Conservation (phyloP, 768 basidiomycete genomes). For the Kwoniella sp. region DNA sequence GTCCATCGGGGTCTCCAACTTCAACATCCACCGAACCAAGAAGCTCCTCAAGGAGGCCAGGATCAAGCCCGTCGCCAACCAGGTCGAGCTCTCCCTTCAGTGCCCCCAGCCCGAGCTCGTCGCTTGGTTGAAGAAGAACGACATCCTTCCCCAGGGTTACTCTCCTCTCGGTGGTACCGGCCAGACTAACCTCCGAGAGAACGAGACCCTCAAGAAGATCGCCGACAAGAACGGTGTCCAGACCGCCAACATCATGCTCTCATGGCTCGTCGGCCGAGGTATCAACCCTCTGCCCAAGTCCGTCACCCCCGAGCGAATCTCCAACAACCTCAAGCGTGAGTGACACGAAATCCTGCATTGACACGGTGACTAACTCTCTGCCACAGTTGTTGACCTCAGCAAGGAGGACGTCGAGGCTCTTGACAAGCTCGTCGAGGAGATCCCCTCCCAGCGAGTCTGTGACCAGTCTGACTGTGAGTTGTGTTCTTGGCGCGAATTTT, state of each 20-base stretch:
- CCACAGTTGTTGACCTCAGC: constrained; percentile 35
- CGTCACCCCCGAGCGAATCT: constrained; percentile 63
- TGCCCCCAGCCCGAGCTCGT: constrained; percentile 71
- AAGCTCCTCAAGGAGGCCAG: constrained; percentile 22
- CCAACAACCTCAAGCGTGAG: constrained; percentile 59
- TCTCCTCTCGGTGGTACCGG: constrained; percentile 65
- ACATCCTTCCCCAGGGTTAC: constrained; percentile 67
- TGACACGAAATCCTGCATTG: neutral
- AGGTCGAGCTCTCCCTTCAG: constrained; percentile 73
- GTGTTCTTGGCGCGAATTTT: neutral
- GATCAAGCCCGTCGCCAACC: constrained; percentile 51
- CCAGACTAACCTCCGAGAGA: constrained; percentile 58
- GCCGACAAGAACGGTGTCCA: constrained; percentile 64
- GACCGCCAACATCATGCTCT: constrained; percentile 70
- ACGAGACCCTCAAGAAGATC: constrained; percentile 59
- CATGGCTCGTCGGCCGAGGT: constrained; percentile 60
- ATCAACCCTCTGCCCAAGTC: constrained; percentile 73
- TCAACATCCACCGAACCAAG: constrained; percentile 58
- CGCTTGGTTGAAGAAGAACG: constrained; percentile 55
- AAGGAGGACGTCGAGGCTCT: constrained; percentile 37
- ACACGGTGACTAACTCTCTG: constrained; percentile 1
- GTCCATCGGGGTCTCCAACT: constrained; percentile 81
- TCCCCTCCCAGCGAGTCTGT: constrained; percentile 41
- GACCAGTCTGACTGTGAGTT: constrained; percentile 43
- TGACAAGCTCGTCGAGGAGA: constrained; percentile 31